A percentile compares a stretch with the other conserved stretches of the same genome.
Conservation (phyloP, 768 basidiomycete species). For the Boletus subcaerulescens region DNA sequence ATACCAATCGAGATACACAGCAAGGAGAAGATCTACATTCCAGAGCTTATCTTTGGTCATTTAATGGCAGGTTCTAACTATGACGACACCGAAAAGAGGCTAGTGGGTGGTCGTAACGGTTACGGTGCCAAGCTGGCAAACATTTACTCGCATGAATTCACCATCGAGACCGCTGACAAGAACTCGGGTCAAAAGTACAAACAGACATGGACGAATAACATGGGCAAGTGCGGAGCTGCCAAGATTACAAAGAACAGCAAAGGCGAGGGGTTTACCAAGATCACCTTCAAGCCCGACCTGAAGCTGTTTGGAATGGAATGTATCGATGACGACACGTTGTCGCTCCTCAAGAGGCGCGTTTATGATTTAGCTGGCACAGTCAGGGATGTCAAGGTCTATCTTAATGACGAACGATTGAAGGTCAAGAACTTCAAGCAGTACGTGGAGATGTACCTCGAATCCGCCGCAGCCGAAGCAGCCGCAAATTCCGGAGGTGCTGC, state of each 20-base stretch:
- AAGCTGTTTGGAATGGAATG: slow-evolving; percentile 85
- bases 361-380: slow-evolving; percentile 98
- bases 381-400: slow-evolving; percentile 87
- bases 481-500: slow-evolving; percentile 78
- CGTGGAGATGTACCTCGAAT: slow-evolving; percentile 87
- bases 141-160: slow-evolving; percentile 96
- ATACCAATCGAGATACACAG: slow-evolving; percentile 97
- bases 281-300: slow-evolving; percentile 92
- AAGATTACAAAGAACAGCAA: slow-evolving; percentile 92
- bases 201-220: slow-evolving; percentile 93
- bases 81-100: slow-evolving; percentile 97
- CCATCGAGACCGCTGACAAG: slow-evolving; percentile 92
- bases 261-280: slow-evolving; percentile 87
- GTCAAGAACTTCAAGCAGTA: slow-evolving; percentile 97
- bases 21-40: slow-evolving; percentile 91
- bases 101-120: slow-evolving; percentile 97
- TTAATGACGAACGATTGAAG: slow-evolving; percentile 90
- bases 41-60: slow-evolving; percentile 96
- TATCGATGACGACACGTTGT: slow-evolving; percentile 89
- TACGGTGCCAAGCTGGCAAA: slow-evolving; percentile 98
- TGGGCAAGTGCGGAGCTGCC: slow-evolving; percentile 81
- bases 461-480: slow-evolving; percentile 65
- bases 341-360: slow-evolving; percentile 88
- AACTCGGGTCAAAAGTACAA: slow-evolving; percentile 85
- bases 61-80: slow-evolving; percentile 94